These are phyloP conservation scores for Lobulomyces angularis DNA, from an alignment of 192 early-diverging fungal genomes.

Conservation along the genomic window DNA sequence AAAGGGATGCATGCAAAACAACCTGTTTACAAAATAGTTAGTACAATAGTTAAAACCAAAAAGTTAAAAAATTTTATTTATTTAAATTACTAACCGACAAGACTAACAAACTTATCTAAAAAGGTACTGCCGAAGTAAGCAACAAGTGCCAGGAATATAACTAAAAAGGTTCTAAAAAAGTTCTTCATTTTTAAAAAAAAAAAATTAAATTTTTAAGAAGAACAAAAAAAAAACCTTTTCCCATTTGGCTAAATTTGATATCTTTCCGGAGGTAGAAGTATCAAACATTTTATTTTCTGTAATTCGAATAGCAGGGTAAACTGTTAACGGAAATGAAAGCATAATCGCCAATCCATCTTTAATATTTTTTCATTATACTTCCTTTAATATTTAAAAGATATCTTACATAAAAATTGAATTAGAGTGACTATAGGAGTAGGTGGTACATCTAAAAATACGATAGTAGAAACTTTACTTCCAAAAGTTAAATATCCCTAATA, in stretches of 20 bases:
- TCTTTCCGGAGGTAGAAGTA: slow-evolving; percentile 62
- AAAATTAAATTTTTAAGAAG: too few relatives aligned
- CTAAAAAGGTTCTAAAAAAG: slow-evolving; percentile 55
- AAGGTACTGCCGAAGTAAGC: slow-evolving; percentile 64
- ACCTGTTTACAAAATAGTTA: slow-evolving; percentile 3
- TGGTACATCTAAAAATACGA: slow-evolving; percentile 82
- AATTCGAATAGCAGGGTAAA: slow-evolving; percentile 90
- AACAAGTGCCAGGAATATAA: slow-evolving; percentile 54
- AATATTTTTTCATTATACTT: too few relatives aligned
- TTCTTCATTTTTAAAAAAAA: too few relatives aligned
- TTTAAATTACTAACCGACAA: slow-evolving; percentile 67
- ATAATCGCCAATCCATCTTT: slow-evolving; percentile 82
- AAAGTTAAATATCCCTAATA: slow-evolving; percentile 81
- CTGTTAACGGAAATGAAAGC: slow-evolving; percentile 80
- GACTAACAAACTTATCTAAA: slow-evolving; percentile 70
- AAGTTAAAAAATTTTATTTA: slow-evolving; percentile 12
- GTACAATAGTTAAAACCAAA: too few relatives aligned
- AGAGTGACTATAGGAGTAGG: slow-evolving; percentile 45
- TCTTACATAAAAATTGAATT: slow-evolving; percentile 74
- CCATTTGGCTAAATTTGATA: slow-evolving; percentile 66
- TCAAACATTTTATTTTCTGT: slow-evolving; percentile 76
- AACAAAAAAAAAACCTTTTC: too few relatives aligned
- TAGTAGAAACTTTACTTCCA: slow-evolving; percentile 70
- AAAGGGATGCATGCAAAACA: slow-evolving; percentile 19
- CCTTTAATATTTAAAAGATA: too few relatives aligned